A percentile compares a stretch with the other conserved stretches of the same genome.
Evolutionary conservation across 192 early-diverging fungal species (phyloP).

Genomic region (Coemansia sp.): DNA sequence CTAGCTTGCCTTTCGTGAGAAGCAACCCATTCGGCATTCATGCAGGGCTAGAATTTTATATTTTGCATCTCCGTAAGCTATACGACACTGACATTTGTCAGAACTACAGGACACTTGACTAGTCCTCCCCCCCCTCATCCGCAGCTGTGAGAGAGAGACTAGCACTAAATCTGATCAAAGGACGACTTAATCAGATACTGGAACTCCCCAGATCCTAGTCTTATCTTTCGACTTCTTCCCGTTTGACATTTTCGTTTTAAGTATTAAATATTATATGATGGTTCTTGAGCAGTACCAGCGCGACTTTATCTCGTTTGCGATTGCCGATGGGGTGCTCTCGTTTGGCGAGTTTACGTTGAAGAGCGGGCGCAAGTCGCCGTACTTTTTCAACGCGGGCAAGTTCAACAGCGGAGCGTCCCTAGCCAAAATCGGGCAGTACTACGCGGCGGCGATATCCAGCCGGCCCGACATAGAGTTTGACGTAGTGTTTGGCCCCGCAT

Average conservation of each 20-base stretch:
- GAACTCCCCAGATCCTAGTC: no score
- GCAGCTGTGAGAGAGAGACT: no score
- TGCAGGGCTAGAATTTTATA: no score
- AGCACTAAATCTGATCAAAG: no score
- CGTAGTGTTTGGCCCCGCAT: conserved; percentile 96
- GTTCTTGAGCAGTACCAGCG: conserved; percentile 71
- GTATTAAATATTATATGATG: conserved; percentile 9
- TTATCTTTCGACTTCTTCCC: neutral
- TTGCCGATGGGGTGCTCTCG: conserved; percentile 79
- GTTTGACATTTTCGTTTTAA: neutral
- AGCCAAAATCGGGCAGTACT: conserved; percentile 81
- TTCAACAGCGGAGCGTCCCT: conserved; percentile 91
- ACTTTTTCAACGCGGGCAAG: conserved; percentile 98
- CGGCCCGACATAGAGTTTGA: conserved; percentile 62
- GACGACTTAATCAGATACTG: no score
- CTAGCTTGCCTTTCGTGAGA: no score
- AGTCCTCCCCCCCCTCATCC: no score
- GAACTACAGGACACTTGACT: no score
- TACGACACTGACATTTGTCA: no score
- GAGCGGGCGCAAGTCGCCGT: conserved; percentile 93
- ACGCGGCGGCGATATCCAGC: conserved; percentile 67
- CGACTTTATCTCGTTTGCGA: conserved; percentile 92
- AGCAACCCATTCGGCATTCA: no score
- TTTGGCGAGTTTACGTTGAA: conserved; percentile 96
- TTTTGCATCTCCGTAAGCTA: no score